Conservation (phyloP, 176 grass and related monocot genomes). For the Bromus sterilis region DNA sequence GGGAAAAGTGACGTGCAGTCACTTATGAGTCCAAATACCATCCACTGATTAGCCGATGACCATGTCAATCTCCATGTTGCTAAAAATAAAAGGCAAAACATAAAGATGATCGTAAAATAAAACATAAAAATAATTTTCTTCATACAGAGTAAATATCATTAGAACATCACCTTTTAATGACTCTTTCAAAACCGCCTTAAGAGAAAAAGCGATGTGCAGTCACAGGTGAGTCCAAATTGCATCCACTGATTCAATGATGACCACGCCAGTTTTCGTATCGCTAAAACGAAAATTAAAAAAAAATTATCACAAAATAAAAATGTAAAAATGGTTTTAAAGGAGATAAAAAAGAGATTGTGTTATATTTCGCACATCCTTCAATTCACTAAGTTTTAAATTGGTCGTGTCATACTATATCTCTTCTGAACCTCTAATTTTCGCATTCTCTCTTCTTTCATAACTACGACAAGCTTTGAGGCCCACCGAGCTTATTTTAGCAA, state of each 20-base stretch:
- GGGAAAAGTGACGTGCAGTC: neutral
- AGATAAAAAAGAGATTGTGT: rapidly evolving
- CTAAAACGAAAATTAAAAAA: no score
- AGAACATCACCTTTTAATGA: no score
- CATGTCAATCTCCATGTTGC: neutral
- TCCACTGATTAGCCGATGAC: neutral
- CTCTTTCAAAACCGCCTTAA: no score
- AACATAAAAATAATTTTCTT: no score
- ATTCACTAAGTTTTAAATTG: neutral
- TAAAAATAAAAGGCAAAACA: neutral
- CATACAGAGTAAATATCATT: no score
- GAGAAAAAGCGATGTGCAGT: no score
- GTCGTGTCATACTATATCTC: neutral
- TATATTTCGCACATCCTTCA: neutral
- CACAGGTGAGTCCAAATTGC: no score
- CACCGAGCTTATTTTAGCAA: neutral
- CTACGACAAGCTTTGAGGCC: no score
- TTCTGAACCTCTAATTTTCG: neutral
- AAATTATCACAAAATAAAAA: neutral
- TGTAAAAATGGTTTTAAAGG: neutral
- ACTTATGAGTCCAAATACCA: no score
- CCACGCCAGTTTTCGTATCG: no score
- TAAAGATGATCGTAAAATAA: neutral
- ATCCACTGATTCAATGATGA: no score
- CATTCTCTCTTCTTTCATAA: no score